Percentiles rank a stretch among this genome's conserved stretches.
Evolutionary conservation across 2,329 filamentous ascomycete genomes (phyloP).

Genomic region (Drechslerella stenobrocha): DNA sequence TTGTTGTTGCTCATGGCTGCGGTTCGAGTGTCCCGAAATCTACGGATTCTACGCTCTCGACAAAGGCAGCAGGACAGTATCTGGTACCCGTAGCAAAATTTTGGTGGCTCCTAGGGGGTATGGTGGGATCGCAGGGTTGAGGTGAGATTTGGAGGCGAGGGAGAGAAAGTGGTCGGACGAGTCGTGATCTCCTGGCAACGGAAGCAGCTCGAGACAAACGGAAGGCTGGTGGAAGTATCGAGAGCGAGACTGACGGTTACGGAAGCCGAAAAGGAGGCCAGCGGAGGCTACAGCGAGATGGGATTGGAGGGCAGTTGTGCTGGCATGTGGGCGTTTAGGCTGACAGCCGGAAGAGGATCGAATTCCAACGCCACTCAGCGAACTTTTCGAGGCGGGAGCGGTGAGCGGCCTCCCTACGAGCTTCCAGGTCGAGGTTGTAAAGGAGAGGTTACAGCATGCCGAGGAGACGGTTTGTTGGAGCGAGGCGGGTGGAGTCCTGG

Average conservation of each 20-base stretch:
- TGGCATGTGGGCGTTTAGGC: conserved; percentile 26
- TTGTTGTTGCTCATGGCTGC: conserved; percentile 20
- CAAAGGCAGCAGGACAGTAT: not conserved
- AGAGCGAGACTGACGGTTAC: conserved; percentile 18
- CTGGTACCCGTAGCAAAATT: too few species aligned
- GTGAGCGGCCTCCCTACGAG: conserved; percentile 25
- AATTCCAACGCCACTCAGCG: conserved; percentile 37
- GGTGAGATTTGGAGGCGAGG: conserved; percentile 12
- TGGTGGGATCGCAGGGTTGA: conserved; percentile 18
- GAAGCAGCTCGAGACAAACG: conserved; percentile 32
- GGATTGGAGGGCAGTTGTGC: conserved; percentile 18
- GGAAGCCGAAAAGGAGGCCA: conserved; percentile 36
- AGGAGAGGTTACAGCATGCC: not conserved
- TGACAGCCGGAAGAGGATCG: conserved; percentile 38
- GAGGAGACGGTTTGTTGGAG: too few species aligned
- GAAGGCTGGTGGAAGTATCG: conserved; percentile 34
- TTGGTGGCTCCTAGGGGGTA: not conserved
- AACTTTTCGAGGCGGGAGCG: conserved; percentile 20
- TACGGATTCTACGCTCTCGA: not conserved
- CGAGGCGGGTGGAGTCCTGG: too few species aligned
- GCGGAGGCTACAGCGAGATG: conserved; percentile 30
- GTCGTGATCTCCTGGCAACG: conserved; percentile 24
- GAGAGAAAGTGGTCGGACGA: too few species aligned
- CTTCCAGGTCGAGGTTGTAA: conserved; percentile 15
- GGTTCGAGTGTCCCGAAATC: not conserved